Percentiles rank a stretch among this genome's conserved stretches.
Conservation (phyloP, 257 asterid genomes). For the Galeopsis tetrahit region DNA sequence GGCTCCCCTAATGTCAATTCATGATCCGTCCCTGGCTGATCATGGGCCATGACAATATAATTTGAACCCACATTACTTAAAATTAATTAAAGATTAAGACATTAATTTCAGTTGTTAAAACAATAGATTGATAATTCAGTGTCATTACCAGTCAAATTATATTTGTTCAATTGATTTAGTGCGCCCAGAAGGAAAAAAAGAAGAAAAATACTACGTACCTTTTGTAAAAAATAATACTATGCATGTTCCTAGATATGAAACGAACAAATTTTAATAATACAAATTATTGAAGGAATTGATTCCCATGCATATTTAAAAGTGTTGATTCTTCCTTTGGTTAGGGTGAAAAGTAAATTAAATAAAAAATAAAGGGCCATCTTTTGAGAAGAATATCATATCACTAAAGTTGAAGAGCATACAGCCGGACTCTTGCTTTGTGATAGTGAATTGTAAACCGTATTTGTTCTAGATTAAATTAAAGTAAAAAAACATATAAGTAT, state of each 20-base stretch:
- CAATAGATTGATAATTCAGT: no score
- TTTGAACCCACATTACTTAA: no score
- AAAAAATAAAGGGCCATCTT: not conserved
- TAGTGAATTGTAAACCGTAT: slow-evolving; percentile 6
- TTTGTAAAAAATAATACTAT: slow-evolving; percentile 27
- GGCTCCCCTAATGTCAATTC: no score
- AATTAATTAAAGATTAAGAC: no score
- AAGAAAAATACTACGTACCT: not conserved
- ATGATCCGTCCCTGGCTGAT: no score
- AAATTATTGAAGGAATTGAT: slow-evolving; percentile 38
- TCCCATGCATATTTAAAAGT: slow-evolving; percentile 28
- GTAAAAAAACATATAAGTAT: slow-evolving; percentile 7
- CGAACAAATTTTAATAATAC: slow-evolving; percentile 17
- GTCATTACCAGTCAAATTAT: not conserved
- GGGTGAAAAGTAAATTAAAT: slow-evolving; percentile 37
- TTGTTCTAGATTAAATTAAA: not conserved
- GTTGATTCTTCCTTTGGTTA: slow-evolving; percentile 29
- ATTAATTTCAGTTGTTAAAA: no score
- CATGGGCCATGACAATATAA: no score
- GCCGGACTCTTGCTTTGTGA: slow-evolving; percentile 47
- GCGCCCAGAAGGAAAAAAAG: not conserved
- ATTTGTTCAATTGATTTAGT: slow-evolving; percentile 10
- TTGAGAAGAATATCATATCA: slow-evolving; percentile 32
- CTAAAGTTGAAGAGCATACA: slow-evolving; percentile 44
- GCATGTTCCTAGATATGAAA: not conserved